Evolutionary conservation across 2,329 filamentous ascomycete species (phyloP).

Genomic region (Rhinocladiella mackenziei): DNA sequence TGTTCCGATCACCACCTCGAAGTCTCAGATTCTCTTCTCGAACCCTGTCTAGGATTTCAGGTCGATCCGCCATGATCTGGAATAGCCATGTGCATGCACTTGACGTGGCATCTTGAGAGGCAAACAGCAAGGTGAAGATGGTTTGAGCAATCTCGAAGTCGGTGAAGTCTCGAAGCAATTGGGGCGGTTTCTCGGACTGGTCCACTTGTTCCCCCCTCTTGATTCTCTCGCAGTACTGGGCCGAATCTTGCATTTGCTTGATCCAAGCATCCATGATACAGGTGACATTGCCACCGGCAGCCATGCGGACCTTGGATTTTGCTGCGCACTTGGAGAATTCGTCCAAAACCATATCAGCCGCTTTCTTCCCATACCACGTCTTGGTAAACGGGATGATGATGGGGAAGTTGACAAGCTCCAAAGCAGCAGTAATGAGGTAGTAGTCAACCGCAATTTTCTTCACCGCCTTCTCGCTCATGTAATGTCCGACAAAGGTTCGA

Average conservation of each 20-base stretch:
- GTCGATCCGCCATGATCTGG: conserved; percentile 87
- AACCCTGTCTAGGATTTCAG: conserved; percentile 84
- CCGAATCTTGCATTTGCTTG: conserved; percentile 78
- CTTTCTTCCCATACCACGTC: conserved; percentile 96
- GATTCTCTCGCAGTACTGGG: conserved; percentile 73
- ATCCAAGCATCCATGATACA: conserved; percentile 98
- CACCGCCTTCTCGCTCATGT: conserved; percentile 83
- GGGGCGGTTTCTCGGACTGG: conserved; percentile 72
- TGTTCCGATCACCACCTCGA: conserved; percentile 69
- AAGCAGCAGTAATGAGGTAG: conserved; percentile 89
- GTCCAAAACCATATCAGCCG: conserved; percentile 81
- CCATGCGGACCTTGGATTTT: conserved; percentile 90
- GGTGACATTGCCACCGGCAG: conserved; percentile 74
- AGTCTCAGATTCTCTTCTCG: conserved; percentile 82
- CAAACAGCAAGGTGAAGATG: conserved; percentile 93
- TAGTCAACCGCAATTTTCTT: conserved; percentile 96
- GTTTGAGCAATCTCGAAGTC: conserved; percentile 92
- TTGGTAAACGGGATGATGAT: conserved; percentile 93
- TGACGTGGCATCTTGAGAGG: conserved; percentile 93
- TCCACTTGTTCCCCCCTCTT: conserved; percentile 67
- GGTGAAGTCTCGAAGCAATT: conserved; percentile 78
- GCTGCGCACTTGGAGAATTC: conserved; percentile 90
- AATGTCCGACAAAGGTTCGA: conserved; percentile 95
- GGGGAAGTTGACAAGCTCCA: conserved; percentile 97
- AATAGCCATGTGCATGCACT: conserved; percentile 93